Conservation (phyloP, 1,139 yeast species). For the Hyphopichia burtonii region DNA sequence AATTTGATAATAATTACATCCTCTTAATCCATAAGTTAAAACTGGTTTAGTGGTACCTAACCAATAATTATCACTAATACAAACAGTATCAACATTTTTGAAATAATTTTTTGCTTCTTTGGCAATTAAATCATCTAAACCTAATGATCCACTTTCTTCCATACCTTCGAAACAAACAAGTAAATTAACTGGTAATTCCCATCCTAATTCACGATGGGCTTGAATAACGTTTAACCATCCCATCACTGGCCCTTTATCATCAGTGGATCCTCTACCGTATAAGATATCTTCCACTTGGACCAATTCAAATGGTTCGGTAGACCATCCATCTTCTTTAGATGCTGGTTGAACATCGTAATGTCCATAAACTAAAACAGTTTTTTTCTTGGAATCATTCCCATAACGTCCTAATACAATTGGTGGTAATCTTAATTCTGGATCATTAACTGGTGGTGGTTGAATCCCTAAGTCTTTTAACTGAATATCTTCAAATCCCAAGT, state of each 20-base stretch:
- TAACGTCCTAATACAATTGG: slow-evolving; percentile 88
- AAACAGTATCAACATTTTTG: slow-evolving; percentile 87
- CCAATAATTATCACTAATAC: slow-evolving; percentile 98
- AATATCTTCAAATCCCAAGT: slow-evolving; percentile 78
- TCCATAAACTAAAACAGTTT: slow-evolving; percentile 89
- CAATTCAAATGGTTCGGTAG: slow-evolving; percentile 82
- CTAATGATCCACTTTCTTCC: slow-evolving; percentile 97
- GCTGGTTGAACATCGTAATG: slow-evolving; percentile 99
- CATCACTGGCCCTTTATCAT: slow-evolving; percentile 96
- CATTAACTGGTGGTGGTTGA: slow-evolving; percentile 82
- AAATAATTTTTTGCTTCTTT: slow-evolving; percentile 78
- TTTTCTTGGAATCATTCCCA: slow-evolving; percentile 77
- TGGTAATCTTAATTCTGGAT: slow-evolving; percentile 71
- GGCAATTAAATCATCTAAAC: slow-evolving; percentile 80
- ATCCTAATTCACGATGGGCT: slow-evolving; percentile 81
- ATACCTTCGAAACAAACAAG: slow-evolving; percentile 95
- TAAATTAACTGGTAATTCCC: slow-evolving; percentile 91
- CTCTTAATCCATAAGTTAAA: slow-evolving; percentile 95
- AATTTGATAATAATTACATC: slow-evolving; percentile 90
- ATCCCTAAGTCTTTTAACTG: slow-evolving; percentile 79
- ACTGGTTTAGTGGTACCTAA: slow-evolving; percentile 96
- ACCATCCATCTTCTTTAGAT: slow-evolving; percentile 88
- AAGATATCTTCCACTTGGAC: slow-evolving; percentile 61
- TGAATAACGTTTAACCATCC: slow-evolving; percentile 94
- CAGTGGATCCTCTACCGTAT: slow-evolving; percentile 93